Base-by-base conservation (phyloP, 2,329 filamentous ascomycete genomes). In the Sarocladium oryzae region DNA sequence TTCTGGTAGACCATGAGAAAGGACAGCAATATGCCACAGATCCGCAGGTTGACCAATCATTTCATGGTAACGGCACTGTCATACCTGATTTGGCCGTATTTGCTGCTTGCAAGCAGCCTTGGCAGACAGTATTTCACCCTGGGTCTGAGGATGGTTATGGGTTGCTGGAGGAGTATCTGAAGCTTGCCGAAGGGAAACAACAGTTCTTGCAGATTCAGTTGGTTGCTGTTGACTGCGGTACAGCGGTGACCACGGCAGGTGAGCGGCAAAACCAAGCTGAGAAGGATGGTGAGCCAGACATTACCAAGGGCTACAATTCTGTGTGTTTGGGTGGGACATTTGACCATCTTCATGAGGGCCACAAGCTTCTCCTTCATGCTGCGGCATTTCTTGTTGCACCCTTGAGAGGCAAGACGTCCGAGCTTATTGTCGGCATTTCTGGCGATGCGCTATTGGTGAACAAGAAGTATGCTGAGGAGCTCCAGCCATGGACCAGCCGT, bases 321-420 rank as follows among this genome's bases (percentile, higher is more conserved):
- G 86, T 95, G 48, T 88, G 86, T 50, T 81, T 97, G 11, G 93
- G 92, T 26, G 93, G 93, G 9, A 99, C 93, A 0, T 99, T 97
- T 69, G 93, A 99, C 66, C 90, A 97, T 68, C 78, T 99, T 20
- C 93, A 99, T 64, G 84, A 88, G 3, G 93, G 93, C 5, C 93
- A 99, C 72, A 99, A 97, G 69, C 76, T 97, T n/a, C 79, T 99
- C 18, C 79, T 99, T 18, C 90, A 91, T n/a, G 91, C 91, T 55
- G 88, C 87, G 0, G 81, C 85, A 0, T 79, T 96, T 52, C 77
- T 89, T 15, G 75, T 87, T 79, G 1, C 72, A 74, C 0, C 18
- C 23, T 18, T 24, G 11, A 2, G 5, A 20, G 13, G 21, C 16
- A 32, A 9, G n/a, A 37, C 4, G 36, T 23, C 9, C 37, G 51